Percentiles rank a stretch among this genome's conserved stretches.
phyloP scores from a whole-genome alignment of 2,329 filamentous ascomycete genomes.

The Escovopsis sp. region DNA sequence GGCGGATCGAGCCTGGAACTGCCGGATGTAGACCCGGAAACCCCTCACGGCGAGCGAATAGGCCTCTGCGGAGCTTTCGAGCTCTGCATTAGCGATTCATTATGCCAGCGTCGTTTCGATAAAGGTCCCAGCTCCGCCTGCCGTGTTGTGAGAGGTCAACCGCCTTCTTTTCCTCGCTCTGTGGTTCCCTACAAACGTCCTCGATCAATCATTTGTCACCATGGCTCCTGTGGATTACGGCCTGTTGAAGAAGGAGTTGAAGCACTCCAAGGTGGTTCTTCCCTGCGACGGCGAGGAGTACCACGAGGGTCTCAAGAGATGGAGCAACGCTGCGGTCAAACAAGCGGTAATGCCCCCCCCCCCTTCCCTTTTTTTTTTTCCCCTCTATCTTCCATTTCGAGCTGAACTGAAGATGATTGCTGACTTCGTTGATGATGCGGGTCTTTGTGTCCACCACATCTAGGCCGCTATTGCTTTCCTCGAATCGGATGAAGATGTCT shows the following conservation, averaged over 20 bases:
- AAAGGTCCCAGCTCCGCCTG: too few species aligned
- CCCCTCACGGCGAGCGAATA: too few species aligned
- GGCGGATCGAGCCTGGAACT: too few species aligned
- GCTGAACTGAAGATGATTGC: not conserved
- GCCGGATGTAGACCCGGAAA: too few species aligned
- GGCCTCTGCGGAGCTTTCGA: too few species aligned
- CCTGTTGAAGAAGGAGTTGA: not conserved
- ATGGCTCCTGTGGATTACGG: not conserved
- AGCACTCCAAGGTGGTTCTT: not conserved
- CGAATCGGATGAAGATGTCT: constrained; percentile 19
- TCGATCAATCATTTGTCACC: not conserved
- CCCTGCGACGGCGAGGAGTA: not conserved
- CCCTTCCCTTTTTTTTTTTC: too few species aligned
- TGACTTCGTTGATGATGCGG: not conserved
- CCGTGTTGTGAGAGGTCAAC: too few species aligned
- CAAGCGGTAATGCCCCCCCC: not conserved
- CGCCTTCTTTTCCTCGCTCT: too few species aligned
- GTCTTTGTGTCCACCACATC: not conserved
- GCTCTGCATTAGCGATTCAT: too few species aligned
- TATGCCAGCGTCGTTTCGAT: too few species aligned
- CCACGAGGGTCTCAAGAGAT: not conserved
- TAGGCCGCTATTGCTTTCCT: constrained; percentile 28
- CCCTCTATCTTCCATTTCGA: too few species aligned
- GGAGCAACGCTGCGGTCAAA: not conserved
- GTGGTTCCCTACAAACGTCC: too few species aligned